These are phyloP conservation scores for Iris macrosiphon DNA, from an alignment of 106 monocot species.

Conservation along the genomic window DNA sequence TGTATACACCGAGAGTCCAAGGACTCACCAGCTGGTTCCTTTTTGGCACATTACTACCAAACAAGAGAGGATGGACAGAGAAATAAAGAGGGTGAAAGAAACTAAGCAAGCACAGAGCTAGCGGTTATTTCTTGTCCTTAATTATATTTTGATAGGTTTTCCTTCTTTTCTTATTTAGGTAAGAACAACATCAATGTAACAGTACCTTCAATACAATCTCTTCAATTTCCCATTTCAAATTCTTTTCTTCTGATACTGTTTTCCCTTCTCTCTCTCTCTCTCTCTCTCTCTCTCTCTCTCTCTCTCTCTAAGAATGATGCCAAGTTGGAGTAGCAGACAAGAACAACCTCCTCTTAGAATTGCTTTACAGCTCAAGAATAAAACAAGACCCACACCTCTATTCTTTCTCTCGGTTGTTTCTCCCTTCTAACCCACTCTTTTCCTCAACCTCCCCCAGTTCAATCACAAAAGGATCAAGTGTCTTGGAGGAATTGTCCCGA, in stretches of 20 bases:
- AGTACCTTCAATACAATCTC: conserved; percentile 5
- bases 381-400: conserved; percentile 1
- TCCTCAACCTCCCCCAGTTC: conserved; percentile 1
- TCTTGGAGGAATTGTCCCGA: not conserved
- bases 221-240: not conserved
- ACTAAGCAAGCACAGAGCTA: not conserved
- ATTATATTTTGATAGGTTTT: not conserved
- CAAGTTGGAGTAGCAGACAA: conserved; percentile 15
- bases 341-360: conserved; percentile 3
- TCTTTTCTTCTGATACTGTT: too few relatives aligned
- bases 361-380: conserved; percentile 51
- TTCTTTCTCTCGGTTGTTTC: not conserved
- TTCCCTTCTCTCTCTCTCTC: not conserved
- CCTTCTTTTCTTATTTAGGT: not conserved
- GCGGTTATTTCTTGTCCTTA: conserved; percentile 11
- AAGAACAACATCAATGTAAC: conserved; percentile 18
- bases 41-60: not conserved
- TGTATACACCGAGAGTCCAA: not conserved
- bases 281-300: not conserved
- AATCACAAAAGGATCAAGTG: not conserved
- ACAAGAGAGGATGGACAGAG: not conserved
- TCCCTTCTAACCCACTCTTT: not conserved
- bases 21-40: not conserved
- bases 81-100: not conserved
- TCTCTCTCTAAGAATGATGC: not conserved